Evolutionary conservation across 2,329 filamentous ascomycete species (phyloP).

Genomic region (Verticillium albo-atrum): DNA sequence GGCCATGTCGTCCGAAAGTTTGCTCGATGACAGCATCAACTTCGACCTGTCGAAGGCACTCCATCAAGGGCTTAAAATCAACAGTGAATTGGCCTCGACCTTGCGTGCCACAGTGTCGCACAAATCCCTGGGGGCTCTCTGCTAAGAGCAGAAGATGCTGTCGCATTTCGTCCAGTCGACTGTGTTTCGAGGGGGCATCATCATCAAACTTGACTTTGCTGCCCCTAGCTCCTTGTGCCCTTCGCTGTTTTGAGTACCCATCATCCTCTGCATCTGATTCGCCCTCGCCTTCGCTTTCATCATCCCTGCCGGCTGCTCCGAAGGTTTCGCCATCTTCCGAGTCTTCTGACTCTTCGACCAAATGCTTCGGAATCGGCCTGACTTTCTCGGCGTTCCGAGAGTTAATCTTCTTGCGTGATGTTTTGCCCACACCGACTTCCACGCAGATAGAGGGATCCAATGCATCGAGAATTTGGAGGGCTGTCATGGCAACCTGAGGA

Average conservation of each 20-base stretch:
- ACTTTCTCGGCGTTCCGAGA: conserved; percentile 44
- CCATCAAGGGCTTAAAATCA: conserved; percentile 71
- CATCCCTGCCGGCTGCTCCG: conserved; percentile 20
- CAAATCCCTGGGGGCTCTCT: conserved; percentile 64
- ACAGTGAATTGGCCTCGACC: conserved; percentile 76
- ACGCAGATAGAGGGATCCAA: conserved; percentile 50
- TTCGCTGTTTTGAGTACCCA: background rate
- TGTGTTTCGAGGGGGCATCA: conserved; percentile 30
- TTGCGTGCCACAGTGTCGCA: conserved; percentile 59
- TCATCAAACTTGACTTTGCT: conserved; percentile 51
- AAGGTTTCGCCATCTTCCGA: conserved; percentile 21
- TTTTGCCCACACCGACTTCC: conserved; percentile 53
- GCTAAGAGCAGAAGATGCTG: conserved; percentile 70
- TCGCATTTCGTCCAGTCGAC: conserved; percentile 56
- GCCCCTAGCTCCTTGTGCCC: conserved; percentile 22
- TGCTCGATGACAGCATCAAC: conserved; percentile 78
- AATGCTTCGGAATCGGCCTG: conserved; percentile 21
- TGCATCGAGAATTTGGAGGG: conserved; percentile 51
- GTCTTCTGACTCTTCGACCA: conserved; percentile 26
- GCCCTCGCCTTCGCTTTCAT: conserved; percentile 31
- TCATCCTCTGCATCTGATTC: conserved; percentile 23
- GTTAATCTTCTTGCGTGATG: conserved; percentile 41
- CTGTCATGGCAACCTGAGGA: conserved; percentile 39
- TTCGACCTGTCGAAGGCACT: conserved; percentile 68
- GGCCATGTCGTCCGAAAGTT: conserved; percentile 69